A percentile compares a stretch with the other conserved stretches of the same genome.
Evolutionary conservation across 139 green algal genomes (phyloP).

Genomic region (Coelastrella sp.): DNA sequence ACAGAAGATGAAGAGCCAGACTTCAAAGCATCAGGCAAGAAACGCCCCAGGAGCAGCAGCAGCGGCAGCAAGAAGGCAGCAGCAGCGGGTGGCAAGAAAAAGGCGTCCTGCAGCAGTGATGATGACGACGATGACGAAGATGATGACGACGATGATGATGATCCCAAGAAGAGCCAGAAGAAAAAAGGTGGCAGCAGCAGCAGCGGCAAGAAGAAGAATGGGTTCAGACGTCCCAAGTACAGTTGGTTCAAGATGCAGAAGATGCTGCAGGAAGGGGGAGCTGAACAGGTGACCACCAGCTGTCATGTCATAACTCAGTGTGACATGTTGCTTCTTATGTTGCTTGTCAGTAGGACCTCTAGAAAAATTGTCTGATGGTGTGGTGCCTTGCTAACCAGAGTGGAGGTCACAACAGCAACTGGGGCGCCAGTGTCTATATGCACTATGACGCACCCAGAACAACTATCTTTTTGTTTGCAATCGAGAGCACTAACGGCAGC

Average conservation of each 20-base stretch:
- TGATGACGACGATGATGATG: constrained; percentile 44
- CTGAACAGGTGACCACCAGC: constrained; percentile 40
- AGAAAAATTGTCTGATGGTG: too few relatives aligned
- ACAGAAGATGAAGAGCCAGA: constrained; percentile 12
- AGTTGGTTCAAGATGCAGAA: constrained; percentile 44
- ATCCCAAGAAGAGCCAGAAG: background rate
- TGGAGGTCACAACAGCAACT: too few relatives aligned
- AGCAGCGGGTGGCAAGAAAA: background rate
- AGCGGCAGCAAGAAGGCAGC: background rate
- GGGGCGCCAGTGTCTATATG: too few relatives aligned
- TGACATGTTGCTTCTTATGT: too few relatives aligned
- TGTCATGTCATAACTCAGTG: too few relatives aligned
- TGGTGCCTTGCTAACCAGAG: too few relatives aligned
- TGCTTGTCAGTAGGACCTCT: too few relatives aligned
- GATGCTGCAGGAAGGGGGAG: constrained; percentile 13
- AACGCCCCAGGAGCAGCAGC: background rate
- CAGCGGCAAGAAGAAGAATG: constrained; percentile 32
- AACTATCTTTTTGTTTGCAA: too few relatives aligned
- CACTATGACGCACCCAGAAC: too few relatives aligned
- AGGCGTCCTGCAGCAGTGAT: constrained; percentile 3
- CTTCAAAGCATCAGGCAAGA: background rate
- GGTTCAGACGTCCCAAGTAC: background rate
- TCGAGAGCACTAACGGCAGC: too few relatives aligned
- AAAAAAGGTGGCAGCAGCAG: background rate
- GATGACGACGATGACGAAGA: background rate